phyloP scores from a whole-genome alignment of 768 basidiomycete genomes.

The Phaeotremella skinneri region DNA sequence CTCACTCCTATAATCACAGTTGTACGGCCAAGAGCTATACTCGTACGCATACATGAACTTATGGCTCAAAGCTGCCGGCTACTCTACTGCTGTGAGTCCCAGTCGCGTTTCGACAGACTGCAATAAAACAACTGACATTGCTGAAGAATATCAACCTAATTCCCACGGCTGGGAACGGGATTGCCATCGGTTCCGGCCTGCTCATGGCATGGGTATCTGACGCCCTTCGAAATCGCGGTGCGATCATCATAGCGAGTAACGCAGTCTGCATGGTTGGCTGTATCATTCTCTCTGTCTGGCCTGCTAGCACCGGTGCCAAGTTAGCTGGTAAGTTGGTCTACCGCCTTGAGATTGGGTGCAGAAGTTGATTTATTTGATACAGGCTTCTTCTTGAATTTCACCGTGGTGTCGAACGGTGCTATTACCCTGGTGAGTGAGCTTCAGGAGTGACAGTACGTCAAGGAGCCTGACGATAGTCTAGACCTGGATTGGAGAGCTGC shows the following conservation, averaged over 20 bases:
- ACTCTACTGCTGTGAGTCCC: slow-evolving; percentile 15
- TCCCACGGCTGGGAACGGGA: slow-evolving; percentile 32
- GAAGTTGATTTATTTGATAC: neutral
- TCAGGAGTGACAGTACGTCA: too few relatives aligned
- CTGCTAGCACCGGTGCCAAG: slow-evolving; percentile 12
- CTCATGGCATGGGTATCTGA: slow-evolving; percentile 30
- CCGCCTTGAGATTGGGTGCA: neutral
- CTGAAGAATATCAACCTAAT: slow-evolving; percentile 25
- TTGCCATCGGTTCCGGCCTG: slow-evolving; percentile 21
- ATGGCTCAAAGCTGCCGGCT: slow-evolving; percentile 19
- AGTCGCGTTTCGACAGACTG: slow-evolving; percentile 1
- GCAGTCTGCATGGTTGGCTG: slow-evolving; percentile 26
- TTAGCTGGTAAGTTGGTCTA: slow-evolving; percentile 21
- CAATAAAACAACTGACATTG: slow-evolving; percentile 1
- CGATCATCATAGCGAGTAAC: slow-evolving; percentile 20
- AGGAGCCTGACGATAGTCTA: neutral
- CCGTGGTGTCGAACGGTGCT: slow-evolving; percentile 21
- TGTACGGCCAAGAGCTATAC: slow-evolving; percentile 22
- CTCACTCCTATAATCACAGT: too few relatives aligned
- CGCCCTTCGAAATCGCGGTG: slow-evolving; percentile 24
- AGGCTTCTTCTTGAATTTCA: slow-evolving; percentile 23
- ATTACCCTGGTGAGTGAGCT: slow-evolving; percentile 26
- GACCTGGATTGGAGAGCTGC: slow-evolving; percentile 31
- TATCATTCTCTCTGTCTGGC: slow-evolving; percentile 27
- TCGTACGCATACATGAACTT: slow-evolving; percentile 32